phyloP scores from a whole-genome alignment of 2,329 filamentous ascomycete genomes.

The Malbranchea cinnamomea region DNA sequence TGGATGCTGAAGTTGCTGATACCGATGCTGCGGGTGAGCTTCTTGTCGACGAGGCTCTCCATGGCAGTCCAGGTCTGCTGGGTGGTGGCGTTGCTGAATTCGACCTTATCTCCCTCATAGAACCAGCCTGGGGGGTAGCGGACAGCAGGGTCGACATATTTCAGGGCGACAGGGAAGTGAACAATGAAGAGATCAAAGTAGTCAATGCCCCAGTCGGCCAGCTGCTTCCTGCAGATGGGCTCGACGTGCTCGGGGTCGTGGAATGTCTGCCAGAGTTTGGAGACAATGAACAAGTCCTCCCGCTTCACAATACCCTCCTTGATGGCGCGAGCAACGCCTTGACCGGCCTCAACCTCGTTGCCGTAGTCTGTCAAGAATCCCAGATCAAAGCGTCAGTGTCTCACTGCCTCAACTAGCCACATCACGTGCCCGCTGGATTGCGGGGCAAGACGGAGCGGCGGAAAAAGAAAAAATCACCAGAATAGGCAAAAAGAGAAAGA shows the following conservation, averaged over 20 bases:
- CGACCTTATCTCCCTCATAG: conserved; percentile 49
- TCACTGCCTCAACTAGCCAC: not conserved
- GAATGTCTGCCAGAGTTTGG: conserved; percentile 89
- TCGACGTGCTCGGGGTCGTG: conserved; percentile 66
- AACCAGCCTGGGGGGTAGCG: conserved; percentile 71
- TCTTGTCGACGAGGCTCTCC: conserved; percentile 56
- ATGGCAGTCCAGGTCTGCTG: conserved; percentile 73
- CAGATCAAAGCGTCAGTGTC: not conserved
- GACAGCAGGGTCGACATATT: conserved; percentile 66
- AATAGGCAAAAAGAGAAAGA: not conserved
- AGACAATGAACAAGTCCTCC: conserved; percentile 79
- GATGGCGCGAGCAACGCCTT: conserved; percentile 66
- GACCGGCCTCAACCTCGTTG: conserved; percentile 63
- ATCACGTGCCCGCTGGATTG: too few relatives aligned
- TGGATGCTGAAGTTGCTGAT: conserved; percentile 71
- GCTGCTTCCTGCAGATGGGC: conserved; percentile 60
- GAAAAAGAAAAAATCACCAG: not conserved
- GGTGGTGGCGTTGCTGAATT: conserved; percentile 53
- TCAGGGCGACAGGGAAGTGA: conserved; percentile 76
- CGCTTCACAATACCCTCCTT: conserved; percentile 68
- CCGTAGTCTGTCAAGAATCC: conserved; percentile 50
- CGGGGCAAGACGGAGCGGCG: not conserved
- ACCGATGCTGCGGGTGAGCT: conserved; percentile 59
- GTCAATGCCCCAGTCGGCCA: conserved; percentile 68
- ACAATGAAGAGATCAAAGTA: conserved; percentile 86